Conservation (phyloP, 495 filamentous ascomycete species). For the Annulohypoxylon nitens region DNA sequence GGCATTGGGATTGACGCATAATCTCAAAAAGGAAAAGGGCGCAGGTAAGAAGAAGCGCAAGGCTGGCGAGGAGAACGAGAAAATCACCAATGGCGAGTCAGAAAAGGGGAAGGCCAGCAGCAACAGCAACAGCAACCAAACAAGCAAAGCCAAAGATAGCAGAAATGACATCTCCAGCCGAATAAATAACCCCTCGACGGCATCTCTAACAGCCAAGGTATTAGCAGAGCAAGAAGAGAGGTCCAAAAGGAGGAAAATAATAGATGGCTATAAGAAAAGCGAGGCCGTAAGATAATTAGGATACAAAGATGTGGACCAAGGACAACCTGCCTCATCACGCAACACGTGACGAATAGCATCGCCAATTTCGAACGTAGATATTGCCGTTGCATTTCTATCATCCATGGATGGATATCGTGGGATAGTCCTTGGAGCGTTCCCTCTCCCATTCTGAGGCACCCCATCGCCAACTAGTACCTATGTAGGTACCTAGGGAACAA, state of each 20-base stretch:
- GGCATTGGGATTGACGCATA: conserved; percentile 82
- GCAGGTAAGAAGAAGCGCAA: conserved; percentile 71
- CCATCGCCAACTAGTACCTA: neutral
- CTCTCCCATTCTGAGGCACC: neutral
- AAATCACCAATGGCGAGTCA: conserved; percentile 35
- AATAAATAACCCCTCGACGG: conserved; percentile 90
- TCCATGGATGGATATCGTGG: too few species aligned
- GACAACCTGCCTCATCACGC: neutral
- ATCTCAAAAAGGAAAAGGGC: conserved; percentile 90
- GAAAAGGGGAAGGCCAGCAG: conserved; percentile 41
- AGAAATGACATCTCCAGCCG: conserved; percentile 54
- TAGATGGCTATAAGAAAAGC: conserved; percentile 29
- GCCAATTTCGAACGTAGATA: neutral
- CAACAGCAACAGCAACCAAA: conserved; percentile 35
- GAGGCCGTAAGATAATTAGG: conserved; percentile 29
- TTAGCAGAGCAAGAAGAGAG: conserved; percentile 85
- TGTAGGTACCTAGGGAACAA: neutral
- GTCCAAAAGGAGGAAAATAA: conserved; percentile 82
- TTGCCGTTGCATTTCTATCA: neutral
- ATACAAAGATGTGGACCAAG: neutral
- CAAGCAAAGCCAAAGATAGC: conserved; percentile 41
- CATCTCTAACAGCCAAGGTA: conserved; percentile 85
- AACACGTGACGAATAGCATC: conserved; percentile 12
- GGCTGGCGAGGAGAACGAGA: conserved; percentile 58
- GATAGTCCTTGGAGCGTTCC: too few species aligned